A percentile compares a stretch with the other conserved stretches of the same genome.
Conservation (phyloP, 768 basidiomycete species). For the Tulasnella sp. region DNA sequence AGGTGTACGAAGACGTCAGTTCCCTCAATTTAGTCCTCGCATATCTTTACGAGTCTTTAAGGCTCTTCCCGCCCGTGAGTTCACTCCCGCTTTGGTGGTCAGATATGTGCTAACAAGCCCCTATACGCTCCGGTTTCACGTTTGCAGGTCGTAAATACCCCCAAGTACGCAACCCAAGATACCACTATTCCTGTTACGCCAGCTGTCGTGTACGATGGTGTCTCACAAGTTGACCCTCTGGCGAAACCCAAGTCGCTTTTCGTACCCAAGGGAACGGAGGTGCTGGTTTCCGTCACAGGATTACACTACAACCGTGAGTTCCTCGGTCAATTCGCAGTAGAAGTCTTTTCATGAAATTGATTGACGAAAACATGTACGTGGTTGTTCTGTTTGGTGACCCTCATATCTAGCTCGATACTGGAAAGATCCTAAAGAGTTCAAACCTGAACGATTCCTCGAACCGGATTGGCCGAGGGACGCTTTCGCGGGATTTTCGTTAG, state of each 20-base stretch:
- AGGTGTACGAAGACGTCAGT: conserved; percentile 5
- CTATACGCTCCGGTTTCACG: neutral
- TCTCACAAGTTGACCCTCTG: neutral
- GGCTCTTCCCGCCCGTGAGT: conserved; percentile 11
- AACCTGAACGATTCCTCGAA: conserved; percentile 7
- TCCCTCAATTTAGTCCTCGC: neutral
- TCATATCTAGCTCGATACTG: conserved; percentile 1
- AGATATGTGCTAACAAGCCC: neutral
- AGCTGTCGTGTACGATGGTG: neutral
- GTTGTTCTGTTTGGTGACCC: neutral
- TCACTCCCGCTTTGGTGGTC: neutral
- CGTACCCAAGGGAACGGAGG: conserved; percentile 3
- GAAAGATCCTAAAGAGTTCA: conserved; percentile 13
- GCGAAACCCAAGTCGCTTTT: neutral
- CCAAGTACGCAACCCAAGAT: neutral
- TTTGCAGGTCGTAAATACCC: neutral
- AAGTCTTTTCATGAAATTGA: too few species aligned
- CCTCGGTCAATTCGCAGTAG: too few species aligned
- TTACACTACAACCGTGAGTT: conserved; percentile 15
- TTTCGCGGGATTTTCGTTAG: conserved; percentile 11
- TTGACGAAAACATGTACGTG: too few species aligned
- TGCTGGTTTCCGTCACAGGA: neutral
- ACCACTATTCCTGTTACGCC: neutral
- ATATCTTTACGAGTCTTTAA: neutral
- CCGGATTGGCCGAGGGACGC: conserved; percentile 17